Base-by-base conservation (phyloP, 2,329 filamentous ascomycete species). In the Lecanosticta acicola region DNA sequence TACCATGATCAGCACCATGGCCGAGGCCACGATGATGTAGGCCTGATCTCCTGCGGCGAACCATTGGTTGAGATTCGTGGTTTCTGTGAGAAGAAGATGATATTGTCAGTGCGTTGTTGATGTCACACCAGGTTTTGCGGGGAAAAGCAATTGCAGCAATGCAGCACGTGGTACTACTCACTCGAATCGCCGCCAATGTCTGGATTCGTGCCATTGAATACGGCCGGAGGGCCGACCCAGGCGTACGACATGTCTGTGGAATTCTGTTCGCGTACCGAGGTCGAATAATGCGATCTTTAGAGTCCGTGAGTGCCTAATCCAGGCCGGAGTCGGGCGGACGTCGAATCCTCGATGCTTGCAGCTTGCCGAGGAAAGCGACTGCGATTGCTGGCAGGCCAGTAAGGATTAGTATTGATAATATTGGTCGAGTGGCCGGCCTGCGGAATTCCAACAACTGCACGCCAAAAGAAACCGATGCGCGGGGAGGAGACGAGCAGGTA, bases 1-100 rank as follows among this genome's bases (percentile, higher is more conserved):
- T 21, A 97, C 77, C 93, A 97, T 98, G 71, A 96, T 73, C 72
- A 97, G 72, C 55, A 97, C 91, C 84, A 97, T 94, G 66, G 87
- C 90, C 50, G 90, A 80, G 50, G 86, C 78, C 60, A 97, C 70
- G 68, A 97, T 77, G 69, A 97, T 97, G 74, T 87, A 97, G 66
- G 90, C 87, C 72, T 90, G 85, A 70, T 98, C 93, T 62, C 93
- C 93, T 4, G 88, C 75, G 58, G 87, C 78, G 71, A 85, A 97
- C 87, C 89, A 94, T 80, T 94, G 88, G 77, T 97, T 97, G 66
- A 96, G 70, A 71, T 97, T 96, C 63, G 87, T 83, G 65, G 74
- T 79, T 59, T 76, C 90, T 95, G 65, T 56, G 48, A 42, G 33
- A 8, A 29, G 33, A 37, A 16, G n/a, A n/a, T n/a, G n/a, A 4